These are phyloP conservation scores for Neurospora africana DNA, from an alignment of 495 filamentous ascomycete species.

Conservation along the genomic window DNA sequence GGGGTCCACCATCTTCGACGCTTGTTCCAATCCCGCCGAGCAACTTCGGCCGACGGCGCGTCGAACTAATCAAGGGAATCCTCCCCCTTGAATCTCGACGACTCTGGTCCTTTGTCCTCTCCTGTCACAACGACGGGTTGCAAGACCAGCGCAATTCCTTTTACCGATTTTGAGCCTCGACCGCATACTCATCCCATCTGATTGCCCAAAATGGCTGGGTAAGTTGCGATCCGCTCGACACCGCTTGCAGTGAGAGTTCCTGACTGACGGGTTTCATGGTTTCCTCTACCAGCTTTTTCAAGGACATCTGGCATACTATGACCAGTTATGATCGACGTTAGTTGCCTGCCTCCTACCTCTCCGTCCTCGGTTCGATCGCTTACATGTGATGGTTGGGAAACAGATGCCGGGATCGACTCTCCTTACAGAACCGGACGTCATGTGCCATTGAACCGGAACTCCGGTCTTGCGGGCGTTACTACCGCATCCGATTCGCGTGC, in stretches of 20 bases:
- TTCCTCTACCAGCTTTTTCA: neutral
- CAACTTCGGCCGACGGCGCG: neutral
- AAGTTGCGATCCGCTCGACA: neutral
- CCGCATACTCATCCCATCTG: neutral
- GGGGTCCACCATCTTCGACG: neutral
- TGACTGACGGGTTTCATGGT: neutral
- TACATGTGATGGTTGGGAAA: constrained; percentile 29
- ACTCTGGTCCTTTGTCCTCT: neutral
- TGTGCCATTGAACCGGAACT: constrained; percentile 60
- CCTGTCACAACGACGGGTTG: neutral
- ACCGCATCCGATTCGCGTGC: constrained; percentile 68
- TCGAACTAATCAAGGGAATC: neutral
- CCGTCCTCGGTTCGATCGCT: constrained; percentile 7
- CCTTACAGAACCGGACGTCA: constrained; percentile 76
- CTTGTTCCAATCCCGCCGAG: neutral
- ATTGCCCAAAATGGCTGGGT: neutral
- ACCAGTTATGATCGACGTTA: constrained; percentile 56
- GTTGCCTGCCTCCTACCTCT: constrained; percentile 22
- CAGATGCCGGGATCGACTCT: constrained; percentile 76
- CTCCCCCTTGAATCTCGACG: neutral
- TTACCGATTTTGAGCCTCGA: neutral
- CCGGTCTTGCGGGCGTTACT: constrained; percentile 65
- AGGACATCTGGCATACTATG: constrained; percentile 86
- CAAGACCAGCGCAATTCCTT: neutral
- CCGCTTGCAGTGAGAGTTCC: neutral